These are phyloP conservation scores for Talaromyces amestolkiae DNA, from an alignment of 2,329 filamentous ascomycete species.

Conservation along the genomic window DNA sequence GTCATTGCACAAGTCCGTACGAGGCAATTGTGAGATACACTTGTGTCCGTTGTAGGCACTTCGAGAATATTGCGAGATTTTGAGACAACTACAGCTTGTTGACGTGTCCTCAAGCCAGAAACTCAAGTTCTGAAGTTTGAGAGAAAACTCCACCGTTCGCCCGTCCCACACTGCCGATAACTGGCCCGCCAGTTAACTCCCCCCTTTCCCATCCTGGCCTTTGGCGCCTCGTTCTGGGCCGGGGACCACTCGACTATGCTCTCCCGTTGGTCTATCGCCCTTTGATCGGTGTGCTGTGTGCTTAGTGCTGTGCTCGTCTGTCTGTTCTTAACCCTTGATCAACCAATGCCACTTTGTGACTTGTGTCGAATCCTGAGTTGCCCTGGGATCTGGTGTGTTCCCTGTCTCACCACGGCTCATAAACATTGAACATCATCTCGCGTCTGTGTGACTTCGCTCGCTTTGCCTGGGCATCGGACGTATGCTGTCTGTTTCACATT, in stretches of 20 bases:
- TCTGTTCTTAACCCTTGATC: constrained; percentile 2
- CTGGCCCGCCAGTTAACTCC: not conserved
- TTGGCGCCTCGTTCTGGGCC: not conserved
- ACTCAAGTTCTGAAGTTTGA: not conserved
- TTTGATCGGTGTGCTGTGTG: constrained; percentile 15
- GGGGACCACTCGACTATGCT: constrained; percentile 3
- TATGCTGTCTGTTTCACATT: constrained; percentile 15
- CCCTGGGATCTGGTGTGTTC: not conserved
- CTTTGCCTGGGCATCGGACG: constrained; percentile 4
- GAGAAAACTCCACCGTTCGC: constrained; percentile 10
- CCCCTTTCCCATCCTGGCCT: constrained; percentile 5
- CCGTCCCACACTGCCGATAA: constrained; percentile 12
- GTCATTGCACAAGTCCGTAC: not conserved
- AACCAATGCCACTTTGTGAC: not conserved
- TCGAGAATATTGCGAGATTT: no score
- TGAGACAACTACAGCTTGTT: not conserved
- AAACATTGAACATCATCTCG: not conserved
- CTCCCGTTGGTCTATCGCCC: constrained; percentile 10
- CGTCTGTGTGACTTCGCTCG: constrained; percentile 11
- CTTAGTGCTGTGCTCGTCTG: constrained; percentile 7
- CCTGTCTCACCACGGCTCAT: not conserved
- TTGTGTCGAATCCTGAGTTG: not conserved
- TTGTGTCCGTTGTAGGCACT: not conserved
- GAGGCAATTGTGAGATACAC: not conserved
- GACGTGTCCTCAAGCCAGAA: constrained; percentile 10